Evolutionary conservation across 805 yeast genomes (phyloP), one percentile per base, ranked within the genome.

Genomic region (Ascoidea asiatica): DNA sequence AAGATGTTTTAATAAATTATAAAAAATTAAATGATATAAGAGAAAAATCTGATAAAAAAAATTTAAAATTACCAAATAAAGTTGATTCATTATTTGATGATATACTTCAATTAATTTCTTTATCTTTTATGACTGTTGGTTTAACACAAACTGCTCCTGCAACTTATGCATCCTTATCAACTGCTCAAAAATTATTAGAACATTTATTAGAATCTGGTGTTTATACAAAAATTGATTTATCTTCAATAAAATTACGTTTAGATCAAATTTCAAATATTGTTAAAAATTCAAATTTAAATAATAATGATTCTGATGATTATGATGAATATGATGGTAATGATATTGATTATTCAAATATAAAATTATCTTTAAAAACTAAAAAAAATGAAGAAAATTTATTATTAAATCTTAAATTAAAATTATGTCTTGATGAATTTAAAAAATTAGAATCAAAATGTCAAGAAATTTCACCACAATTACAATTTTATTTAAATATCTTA

Each of bases 101-200:
- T 55, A 85, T 84, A 19, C 87, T 90, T 70, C 96, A 90, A 60
- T 64, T 92, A 41, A 64, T 90, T 40, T 82, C 95, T 13, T 69
- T 92, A 43, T 82, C 92, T 52, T 86, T 89, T 61, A 75, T 90
- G 56, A 86, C 97, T 2, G 92, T 94, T 47, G 99, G 99, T 2
- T 67, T 87, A 53, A 82, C 83, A 41, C 81, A 87, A 53, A 74
- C 87, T 35, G 95, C 96, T 1, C 95, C 97, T 1, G 95, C 97
- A 4, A 85, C 95, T 1, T 92, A 84, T 62, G 90, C 95, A 5
- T 84, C 95, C 3, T 65, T 90, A 38, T 72, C 88, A 38, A 87
- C 97, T 0, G 95, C 92, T 19, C 81, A 81, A 62, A 77, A 92
- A 52, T 65, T 92, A 46, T 68, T 92, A 52, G 84, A 77, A 50